These are phyloP conservation scores for Pleomassaria siparia DNA, from an alignment of 2,329 filamentous ascomycete species.

Conservation along the genomic window DNA sequence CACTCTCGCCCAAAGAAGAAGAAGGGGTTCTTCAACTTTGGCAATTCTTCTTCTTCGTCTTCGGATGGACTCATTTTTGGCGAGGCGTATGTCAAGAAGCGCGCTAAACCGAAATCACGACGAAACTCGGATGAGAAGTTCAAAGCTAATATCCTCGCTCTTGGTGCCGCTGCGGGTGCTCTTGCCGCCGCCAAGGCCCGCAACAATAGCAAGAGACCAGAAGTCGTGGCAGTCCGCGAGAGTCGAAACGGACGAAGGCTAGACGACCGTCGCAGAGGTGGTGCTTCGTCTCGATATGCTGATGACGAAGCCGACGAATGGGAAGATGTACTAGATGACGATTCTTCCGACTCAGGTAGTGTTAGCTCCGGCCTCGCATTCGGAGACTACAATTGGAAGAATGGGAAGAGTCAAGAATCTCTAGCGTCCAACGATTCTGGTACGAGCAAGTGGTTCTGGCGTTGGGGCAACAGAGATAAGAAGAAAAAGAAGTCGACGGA, in stretches of 20 bases:
- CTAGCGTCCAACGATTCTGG: conserved; percentile 56
- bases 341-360: conserved; percentile 49
- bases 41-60: conserved; percentile 50
- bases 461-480: conserved; percentile 58
- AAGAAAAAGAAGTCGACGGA: conserved; percentile 37
- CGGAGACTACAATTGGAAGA: conserved; percentile 49
- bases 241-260: conserved; percentile 24
- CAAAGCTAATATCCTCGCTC: conserved; percentile 48
- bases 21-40: conserved; percentile 53
- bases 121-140: conserved; percentile 49
- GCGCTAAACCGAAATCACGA: conserved; percentile 31
- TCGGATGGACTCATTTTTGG: conserved; percentile 52
- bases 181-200: conserved; percentile 46
- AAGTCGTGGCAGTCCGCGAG: conserved; percentile 40
- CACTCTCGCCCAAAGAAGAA: conserved; percentile 41
- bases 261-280: conserved; percentile 24
- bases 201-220: conserved; percentile 15
- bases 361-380: conserved; percentile 63
- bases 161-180: conserved; percentile 53
- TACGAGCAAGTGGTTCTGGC: conserved; percentile 61
- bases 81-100: conserved; percentile 32
- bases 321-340: conserved; percentile 43
- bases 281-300: conserved; percentile 28
- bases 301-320: conserved; percentile 54
- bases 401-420: conserved; percentile 54